Evolutionary conservation across 495 filamentous ascomycete genomes (phyloP).

Genomic region (Podospora sp.): DNA sequence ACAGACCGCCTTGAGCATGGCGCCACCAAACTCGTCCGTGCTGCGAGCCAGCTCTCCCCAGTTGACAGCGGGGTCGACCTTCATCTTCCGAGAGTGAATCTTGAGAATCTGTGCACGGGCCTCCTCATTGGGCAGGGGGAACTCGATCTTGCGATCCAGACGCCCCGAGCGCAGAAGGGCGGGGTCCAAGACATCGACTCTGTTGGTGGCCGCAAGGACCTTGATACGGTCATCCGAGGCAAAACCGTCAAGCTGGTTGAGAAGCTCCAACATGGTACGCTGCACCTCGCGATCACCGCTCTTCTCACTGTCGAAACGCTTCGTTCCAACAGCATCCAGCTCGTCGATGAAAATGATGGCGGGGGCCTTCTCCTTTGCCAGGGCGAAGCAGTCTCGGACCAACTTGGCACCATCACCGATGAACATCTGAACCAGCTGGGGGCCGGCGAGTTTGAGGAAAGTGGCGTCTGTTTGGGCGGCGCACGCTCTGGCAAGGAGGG

Average conservation of each 20-base stretch:
- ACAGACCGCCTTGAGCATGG: constrained; percentile 96
- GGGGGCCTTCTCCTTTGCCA: constrained; percentile 97
- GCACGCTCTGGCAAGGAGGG: constrained; percentile 93
- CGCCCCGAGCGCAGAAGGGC: constrained; percentile 91
- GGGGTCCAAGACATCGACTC: constrained; percentile 95
- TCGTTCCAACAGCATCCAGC: constrained; percentile 94
- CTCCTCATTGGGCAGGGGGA: constrained; percentile 98
- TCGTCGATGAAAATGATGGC: constrained; percentile 99
- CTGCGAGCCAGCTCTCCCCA: constrained; percentile 94
- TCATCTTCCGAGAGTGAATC: constrained; percentile 99
- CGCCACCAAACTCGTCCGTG: constrained; percentile 99
- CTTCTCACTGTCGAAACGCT: constrained; percentile 99
- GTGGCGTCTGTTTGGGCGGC: constrained; percentile 98
- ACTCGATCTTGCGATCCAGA: constrained; percentile 98
- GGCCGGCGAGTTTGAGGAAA: constrained; percentile 97
- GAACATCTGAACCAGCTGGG: constrained; percentile 99
- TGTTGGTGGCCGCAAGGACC: constrained; percentile 96
- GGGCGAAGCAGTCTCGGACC: constrained; percentile 93
- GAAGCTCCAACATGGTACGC: constrained; percentile 96
- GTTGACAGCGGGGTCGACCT: constrained; percentile 89
- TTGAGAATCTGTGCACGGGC: constrained; percentile 94
- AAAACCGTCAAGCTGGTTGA: constrained; percentile 98
- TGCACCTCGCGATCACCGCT: constrained; percentile 97
- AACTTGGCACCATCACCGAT: constrained; percentile 98
- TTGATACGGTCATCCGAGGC: constrained; percentile 99